Evolutionary conservation across 202 grass and related monocot genomes (phyloP).

Genomic region (Setaria viridis): DNA sequence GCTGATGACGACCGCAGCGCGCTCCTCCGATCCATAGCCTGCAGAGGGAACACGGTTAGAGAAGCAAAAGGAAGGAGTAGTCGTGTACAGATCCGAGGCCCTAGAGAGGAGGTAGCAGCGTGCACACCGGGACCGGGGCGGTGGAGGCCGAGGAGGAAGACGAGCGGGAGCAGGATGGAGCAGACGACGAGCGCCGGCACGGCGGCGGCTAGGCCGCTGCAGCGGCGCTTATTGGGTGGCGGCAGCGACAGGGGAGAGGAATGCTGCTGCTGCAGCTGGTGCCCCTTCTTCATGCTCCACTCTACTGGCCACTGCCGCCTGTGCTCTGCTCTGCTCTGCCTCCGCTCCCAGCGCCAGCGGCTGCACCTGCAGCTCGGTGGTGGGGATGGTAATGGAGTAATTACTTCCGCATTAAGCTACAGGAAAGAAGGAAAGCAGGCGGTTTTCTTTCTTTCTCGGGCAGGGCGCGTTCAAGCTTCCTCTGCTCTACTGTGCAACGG

Average conservation of each 20-base stretch:
- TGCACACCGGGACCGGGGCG: slow-evolving; percentile 60
- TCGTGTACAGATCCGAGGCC: neutral
- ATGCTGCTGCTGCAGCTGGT: slow-evolving; percentile 28
- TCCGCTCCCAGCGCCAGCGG: no score
- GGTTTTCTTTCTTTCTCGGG: slow-evolving; percentile 1
- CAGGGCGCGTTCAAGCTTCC: neutral
- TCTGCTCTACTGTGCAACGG: neutral
- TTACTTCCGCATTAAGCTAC: slow-evolving; percentile 32
- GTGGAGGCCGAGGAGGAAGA: slow-evolving; percentile 45
- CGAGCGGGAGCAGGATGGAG: slow-evolving; percentile 64
- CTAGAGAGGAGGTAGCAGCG: neutral
- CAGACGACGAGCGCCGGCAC: slow-evolving; percentile 69
- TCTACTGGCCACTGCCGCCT: neutral
- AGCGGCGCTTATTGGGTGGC: slow-evolving; percentile 59
- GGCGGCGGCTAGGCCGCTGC: slow-evolving; percentile 53
- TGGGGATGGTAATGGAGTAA: neutral
- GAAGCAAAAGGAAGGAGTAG: neutral
- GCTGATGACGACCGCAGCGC: slow-evolving; percentile 25
- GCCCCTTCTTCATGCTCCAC: slow-evolving; percentile 46
- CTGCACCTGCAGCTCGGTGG: neutral
- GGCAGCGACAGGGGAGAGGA: slow-evolving; percentile 18
- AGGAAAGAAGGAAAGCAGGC: neutral
- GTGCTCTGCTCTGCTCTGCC: neutral
- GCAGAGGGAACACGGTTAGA: neutral
- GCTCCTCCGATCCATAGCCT: slow-evolving; percentile 41